Evolutionary conservation across 768 basidiomycete species (phyloP), one percentile per base, ranked within the genome.

Genomic region (Rhizopogon vesiculosus): DNA sequence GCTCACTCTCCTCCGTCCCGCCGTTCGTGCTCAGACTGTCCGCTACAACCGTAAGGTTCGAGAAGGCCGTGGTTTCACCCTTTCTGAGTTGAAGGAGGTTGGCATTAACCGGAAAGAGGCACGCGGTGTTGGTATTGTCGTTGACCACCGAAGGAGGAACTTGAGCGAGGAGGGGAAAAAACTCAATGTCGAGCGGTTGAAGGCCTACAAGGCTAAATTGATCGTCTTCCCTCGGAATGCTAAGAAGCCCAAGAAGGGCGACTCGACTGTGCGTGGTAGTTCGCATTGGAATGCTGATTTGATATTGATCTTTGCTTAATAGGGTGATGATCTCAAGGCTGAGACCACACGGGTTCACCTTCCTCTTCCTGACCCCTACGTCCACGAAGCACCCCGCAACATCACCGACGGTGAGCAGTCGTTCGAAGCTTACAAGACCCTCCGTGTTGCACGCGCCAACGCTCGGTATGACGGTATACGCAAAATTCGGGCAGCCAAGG

Each of bases 31-130:
- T 57, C 96, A 93, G 66, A 98, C 96, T 59, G 83, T 96, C 64
- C 93, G 93, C 64, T 99, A 98, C 87, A 99, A 98, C 84, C 85
- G 89, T 75, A 97, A 97, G 76, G 73, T 98, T 67, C 91, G 97
- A 62, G 91, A 94, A 72, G 96, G 96, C 56, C 91, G 95, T 68
- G 96, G 97, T 53, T 98, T 98, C 82, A 94, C 95, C 59, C 78
- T 92, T 45, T 82, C 83, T 45, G 97, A 99, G 75, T 82, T 99
- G 72, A 97, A 94, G 80, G 92, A 90, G 69, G 97, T 95, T 59
- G 97, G 97, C 46, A 82, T 99, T 70, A 87, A 89, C 64, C 85
- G 82, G 76, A 97, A 96, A 79, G 89, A 93, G 76, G 97, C 97
- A 19, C 84, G 87, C 46, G 85, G 90, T 69, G 75, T 99, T 62